These are phyloP conservation scores for Starmerella bacillaris DNA, from an alignment of 805 yeast species.

Conservation along the genomic window DNA sequence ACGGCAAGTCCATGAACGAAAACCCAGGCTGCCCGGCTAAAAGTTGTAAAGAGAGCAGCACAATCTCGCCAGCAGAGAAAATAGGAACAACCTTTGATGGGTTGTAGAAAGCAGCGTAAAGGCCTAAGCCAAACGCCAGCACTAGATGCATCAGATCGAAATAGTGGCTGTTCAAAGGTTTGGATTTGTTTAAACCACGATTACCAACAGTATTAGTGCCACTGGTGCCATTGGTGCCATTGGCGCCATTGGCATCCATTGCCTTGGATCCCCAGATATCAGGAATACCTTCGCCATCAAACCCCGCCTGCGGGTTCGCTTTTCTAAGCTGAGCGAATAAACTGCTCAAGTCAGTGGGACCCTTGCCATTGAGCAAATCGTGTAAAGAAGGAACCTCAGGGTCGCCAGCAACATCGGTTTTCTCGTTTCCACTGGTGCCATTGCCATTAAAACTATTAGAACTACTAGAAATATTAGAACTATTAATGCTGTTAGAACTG, in stretches of 20 bases:
- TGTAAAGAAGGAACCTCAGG: not conserved
- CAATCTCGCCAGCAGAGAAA: constrained; percentile 17
- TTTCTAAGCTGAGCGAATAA: too few species aligned
- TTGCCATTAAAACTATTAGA: too few species aligned
- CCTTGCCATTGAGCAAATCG: not conserved
- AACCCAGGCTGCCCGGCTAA: constrained; percentile 16
- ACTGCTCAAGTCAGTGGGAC: too few species aligned
- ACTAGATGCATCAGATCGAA: constrained; percentile 17
- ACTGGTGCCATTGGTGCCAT: not conserved
- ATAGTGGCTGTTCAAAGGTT: not conserved
- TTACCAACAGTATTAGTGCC: too few species aligned
- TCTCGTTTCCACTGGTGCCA: too few species aligned
- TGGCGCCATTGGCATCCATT: not conserved
- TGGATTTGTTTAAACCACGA: too few species aligned
- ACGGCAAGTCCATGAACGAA: constrained; percentile 14
- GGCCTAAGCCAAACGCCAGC: constrained; percentile 13
- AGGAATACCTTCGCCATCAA: not conserved
- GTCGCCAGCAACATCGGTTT: not conserved
- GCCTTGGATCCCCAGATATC: not conserved
- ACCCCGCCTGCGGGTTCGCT: too few species aligned
- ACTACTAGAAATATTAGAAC: too few species aligned
- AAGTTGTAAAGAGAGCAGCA: constrained; percentile 15
- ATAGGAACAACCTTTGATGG: constrained; percentile 12
- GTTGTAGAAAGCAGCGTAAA: constrained; percentile 14
- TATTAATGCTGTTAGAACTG: not conserved